Base-by-base conservation (phyloP, 371 early-diverging fungal species). In the Lichtheimia hyalospora region DNA sequence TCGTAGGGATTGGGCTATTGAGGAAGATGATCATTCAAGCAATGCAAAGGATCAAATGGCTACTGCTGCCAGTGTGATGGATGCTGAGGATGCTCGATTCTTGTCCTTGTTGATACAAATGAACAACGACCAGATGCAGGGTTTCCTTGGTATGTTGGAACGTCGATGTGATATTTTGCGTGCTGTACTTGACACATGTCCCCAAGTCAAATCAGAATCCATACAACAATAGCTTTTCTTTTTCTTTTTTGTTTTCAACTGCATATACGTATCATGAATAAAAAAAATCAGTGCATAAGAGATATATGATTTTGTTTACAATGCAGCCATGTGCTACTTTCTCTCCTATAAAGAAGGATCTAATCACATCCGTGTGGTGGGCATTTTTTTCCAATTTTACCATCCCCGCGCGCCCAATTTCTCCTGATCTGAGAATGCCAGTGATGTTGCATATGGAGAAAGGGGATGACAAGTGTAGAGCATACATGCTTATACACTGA, bases 71-170 rank as follows among this genome's bases (percentile, higher is more conserved):
- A 21, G 46, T n/a, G 18, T 46, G 7, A 39, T 55, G 42, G 75
- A 71, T 34, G 64, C 62, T 49, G 66, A 69, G 20, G 76, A 72
- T n/a, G 57, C 61, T 54, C 70, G 73, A 54, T 80, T 80, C 49
- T 51, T 71, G 14, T 74, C 75, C 25, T 60, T 77, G 41, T 67
- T 79, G 52, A 60, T 67, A n/a, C 74, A 77, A 54, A 79, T 83
- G 81, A 75, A 81, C 58, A 70, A 66, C 10, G 69, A 70, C 52
- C 79, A 81, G 62, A 79, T 83, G 71, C 71, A 79, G 68, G 76
- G 77, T n/a, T 81, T 81, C 61, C 60, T 83, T 20, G 61, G 66
- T 27, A 67, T 74, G 59, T 67, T 80, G 5, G 81, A 80, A 63
- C 71, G 69, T 27, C 77, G 81, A 15, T 71, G 71, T 46, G 58